phyloP scores from a whole-genome alignment of 2,329 filamentous ascomycete species.

The Madurella mycetomatis region DNA sequence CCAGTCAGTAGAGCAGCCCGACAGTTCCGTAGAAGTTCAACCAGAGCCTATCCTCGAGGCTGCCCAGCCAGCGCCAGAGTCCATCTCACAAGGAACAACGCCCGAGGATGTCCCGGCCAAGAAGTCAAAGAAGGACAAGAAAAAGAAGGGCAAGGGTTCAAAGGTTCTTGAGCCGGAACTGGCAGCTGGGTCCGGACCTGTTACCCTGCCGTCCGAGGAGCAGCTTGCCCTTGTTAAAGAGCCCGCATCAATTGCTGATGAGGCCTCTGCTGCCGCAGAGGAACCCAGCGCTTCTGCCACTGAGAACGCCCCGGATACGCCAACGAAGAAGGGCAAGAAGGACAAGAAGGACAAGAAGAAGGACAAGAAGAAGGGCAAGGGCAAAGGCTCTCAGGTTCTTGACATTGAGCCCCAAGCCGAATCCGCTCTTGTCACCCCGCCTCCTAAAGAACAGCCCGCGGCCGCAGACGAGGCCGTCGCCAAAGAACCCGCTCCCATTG shows the following conservation, averaged over 20 bases:
- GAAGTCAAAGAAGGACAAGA: constrained; percentile 31
- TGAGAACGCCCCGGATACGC: constrained; percentile 17
- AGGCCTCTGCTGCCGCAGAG: background rate
- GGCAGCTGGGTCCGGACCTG: background rate
- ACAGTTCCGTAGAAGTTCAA: background rate
- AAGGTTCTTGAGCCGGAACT: constrained; percentile 11
- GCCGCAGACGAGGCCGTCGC: background rate
- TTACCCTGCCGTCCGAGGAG: constrained; percentile 5
- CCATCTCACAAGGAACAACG: background rate
- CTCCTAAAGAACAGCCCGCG: background rate
- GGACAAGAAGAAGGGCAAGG: constrained; percentile 34
- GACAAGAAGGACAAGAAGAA: constrained; percentile 32
- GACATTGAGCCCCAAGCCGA: background rate
- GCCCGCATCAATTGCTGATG: background rate
- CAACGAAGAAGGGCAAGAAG: constrained; percentile 23
- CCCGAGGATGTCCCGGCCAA: constrained; percentile 15
- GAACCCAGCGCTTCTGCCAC: background rate
- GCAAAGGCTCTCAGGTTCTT: constrained; percentile 26
- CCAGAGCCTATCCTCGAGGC: background rate
- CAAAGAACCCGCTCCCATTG: background rate
- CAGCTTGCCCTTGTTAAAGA: background rate
- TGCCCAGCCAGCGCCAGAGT: background rate
- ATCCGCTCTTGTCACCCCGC: background rate
- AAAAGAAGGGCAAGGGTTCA: constrained; percentile 27
- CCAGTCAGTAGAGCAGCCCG: background rate